Evolutionary conservation across 2,329 filamentous ascomycete species (phyloP), one percentile per base, ranked within the genome.

Genomic region (Aaosphaeria arxii): DNA sequence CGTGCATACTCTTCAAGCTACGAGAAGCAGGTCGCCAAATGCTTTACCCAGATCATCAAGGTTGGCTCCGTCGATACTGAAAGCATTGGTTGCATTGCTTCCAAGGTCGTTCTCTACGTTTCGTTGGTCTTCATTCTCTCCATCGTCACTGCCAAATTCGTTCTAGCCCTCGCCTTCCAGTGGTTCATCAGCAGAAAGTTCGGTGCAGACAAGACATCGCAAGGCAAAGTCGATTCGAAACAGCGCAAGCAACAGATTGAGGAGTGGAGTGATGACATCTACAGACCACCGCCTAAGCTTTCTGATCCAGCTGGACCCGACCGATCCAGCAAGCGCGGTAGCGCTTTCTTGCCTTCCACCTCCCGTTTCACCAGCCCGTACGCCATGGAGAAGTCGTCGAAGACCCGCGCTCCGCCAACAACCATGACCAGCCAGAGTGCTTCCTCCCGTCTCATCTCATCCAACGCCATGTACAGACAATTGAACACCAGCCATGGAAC

Each of bases 241-340:
- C 87, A 91, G 73, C 85, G 94, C 50, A 87, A 91, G 58, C 85
- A 87, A 59, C 91, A 97, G 73, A 99, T 99, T 56, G 94, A 99
- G 70, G 92, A 96, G 62, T 99, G 94, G 94, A 87, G 87, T 11
- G 89, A 97, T 56, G 94, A 99, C 64, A 99, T 99, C 61, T 97
- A 99, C 71, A 88, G 91, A 40, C 88, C 92, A 4, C 90, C 91
- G 28, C 85, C 87, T 46, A 88, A 91, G 56, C 78, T 96, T 54
- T 82, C 86, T 4, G 94, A 96, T 60, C 75, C 87, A 39, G 81
- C 83, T 13, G 83, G 81, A 36, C 77, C 80, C 11, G 90, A 92
- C 54, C 82, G 88, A 45, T 79, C 76, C 47, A 90, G 81, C 80
- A 96, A 92, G 75, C 87, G 92, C 56, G 82, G 79, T 53, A 96